Evolutionary conservation across 108 stramenopile species (phyloP).

Genomic region (Nitzschia palea): DNA sequence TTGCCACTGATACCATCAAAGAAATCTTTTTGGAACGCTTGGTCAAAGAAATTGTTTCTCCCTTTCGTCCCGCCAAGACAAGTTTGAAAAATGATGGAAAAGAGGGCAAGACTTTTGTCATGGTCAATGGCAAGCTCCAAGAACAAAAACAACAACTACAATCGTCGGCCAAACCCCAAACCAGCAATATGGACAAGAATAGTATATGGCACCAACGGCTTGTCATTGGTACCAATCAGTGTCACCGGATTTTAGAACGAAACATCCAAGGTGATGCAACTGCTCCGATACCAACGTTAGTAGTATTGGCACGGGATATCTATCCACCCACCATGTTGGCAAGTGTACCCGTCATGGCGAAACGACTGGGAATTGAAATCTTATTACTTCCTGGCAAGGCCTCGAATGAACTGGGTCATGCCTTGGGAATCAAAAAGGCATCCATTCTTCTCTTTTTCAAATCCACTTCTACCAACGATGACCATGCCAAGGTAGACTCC

Average conservation of each 20-base stretch:
- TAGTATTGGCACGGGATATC: slow-evolving; percentile 57
- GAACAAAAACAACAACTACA: slow-evolving; percentile 1
- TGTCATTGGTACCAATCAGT: slow-evolving; percentile 68
- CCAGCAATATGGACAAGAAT: slow-evolving; percentile 5
- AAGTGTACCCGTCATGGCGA: slow-evolving; percentile 51
- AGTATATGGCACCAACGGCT: slow-evolving; percentile 37
- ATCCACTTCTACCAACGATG: neutral
- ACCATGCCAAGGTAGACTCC: neutral
- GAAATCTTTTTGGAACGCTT: slow-evolving; percentile 68
- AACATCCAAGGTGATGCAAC: neutral
- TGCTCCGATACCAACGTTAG: slow-evolving; percentile 27
- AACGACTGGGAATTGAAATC: slow-evolving; percentile 33
- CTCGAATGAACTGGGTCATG: slow-evolving; percentile 58
- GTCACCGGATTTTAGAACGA: slow-evolving; percentile 51
- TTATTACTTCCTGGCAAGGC: slow-evolving; percentile 67
- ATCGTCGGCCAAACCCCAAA: neutral
- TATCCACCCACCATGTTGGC: slow-evolving; percentile 63
- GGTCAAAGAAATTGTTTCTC: slow-evolving; percentile 60
- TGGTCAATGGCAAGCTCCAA: slow-evolving; percentile 22
- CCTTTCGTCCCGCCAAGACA: slow-evolving; percentile 18
- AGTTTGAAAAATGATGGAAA: neutral
- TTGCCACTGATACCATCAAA: slow-evolving; percentile 43
- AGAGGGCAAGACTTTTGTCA: neutral
- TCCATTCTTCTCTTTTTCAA: slow-evolving; percentile 53
- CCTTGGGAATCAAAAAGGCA: slow-evolving; percentile 42